These are phyloP conservation scores for Ceratobasidium theobromae DNA, from an alignment of 1,284 basidiomycete genomes.

Conservation along the genomic window DNA sequence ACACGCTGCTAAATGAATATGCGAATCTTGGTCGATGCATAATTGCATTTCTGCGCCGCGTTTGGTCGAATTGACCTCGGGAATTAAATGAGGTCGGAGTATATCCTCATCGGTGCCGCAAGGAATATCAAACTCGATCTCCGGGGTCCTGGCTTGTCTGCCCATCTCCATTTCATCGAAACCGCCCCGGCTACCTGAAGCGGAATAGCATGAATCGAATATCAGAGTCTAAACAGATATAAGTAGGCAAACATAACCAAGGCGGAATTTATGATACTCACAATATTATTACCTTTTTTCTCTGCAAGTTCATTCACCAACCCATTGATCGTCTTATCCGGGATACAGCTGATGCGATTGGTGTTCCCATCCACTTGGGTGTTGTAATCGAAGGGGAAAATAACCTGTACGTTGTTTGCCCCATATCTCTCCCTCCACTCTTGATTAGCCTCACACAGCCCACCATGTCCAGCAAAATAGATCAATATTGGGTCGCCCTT, in stretches of 20 bases:
- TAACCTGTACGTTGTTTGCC: slow-evolving; percentile 5
- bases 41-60: not conserved
- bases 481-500: slow-evolving; percentile 21
- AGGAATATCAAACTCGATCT: not conserved
- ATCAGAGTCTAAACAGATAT: slow-evolving; percentile 1
- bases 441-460: too few species aligned
- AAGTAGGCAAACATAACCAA: too few species aligned
- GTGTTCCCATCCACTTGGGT: not conserved
- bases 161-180: not conserved
- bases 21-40: slow-evolving; percentile 10
- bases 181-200: slow-evolving; percentile 6
- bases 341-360: slow-evolving; percentile 8
- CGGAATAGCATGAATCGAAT: slow-evolving; percentile 23
- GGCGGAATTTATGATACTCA: too few species aligned
- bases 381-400: slow-evolving; percentile 16
- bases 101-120: slow-evolving; percentile 4
- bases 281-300: slow-evolving; percentile 17
- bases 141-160: not conserved
- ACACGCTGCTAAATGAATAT: slow-evolving; percentile 23
- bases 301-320: not conserved
- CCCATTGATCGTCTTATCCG: slow-evolving; percentile 11
- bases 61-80: not conserved
- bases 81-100: not conserved
- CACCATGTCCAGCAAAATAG: slow-evolving; percentile 21
- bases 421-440: not conserved